Conservation (phyloP, 2,329 filamentous ascomycete species). For the Aspergillus tubingensis region DNA sequence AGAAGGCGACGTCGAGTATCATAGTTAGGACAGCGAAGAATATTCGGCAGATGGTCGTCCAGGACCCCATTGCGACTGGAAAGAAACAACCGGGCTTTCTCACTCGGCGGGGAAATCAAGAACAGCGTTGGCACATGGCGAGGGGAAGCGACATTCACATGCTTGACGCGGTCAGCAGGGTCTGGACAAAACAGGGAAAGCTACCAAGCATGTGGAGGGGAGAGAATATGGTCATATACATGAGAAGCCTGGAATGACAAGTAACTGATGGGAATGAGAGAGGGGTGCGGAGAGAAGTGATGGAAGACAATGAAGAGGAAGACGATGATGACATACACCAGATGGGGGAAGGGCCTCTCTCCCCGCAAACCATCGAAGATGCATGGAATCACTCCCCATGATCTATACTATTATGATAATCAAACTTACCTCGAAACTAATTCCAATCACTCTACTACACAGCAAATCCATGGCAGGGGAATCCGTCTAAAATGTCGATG, state of each 20-base stretch:
- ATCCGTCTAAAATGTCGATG: too few species aligned
- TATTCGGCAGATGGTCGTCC: slow-evolving; percentile 29
- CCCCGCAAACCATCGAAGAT: background rate
- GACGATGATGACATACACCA: background rate
- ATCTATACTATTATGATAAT: too few species aligned
- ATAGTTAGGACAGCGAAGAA: slow-evolving; percentile 55
- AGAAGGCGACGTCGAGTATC: slow-evolving; percentile 62
- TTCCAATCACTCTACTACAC: too few species aligned
- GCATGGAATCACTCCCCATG: too few species aligned
- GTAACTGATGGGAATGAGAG: background rate
- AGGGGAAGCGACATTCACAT: slow-evolving; percentile 19
- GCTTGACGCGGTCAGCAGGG: slow-evolving; percentile 9
- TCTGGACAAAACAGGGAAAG: background rate
- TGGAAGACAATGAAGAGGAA: background rate
- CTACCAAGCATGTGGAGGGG: too few species aligned
- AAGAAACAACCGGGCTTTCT: background rate
- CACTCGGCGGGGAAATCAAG: background rate
- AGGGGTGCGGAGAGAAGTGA: background rate
- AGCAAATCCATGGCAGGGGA: too few species aligned
- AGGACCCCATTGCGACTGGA: slow-evolving; percentile 24
- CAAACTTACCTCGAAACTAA: too few species aligned
- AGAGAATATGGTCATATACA: background rate
- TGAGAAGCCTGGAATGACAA: background rate
- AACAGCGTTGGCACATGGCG: slow-evolving; percentile 8
- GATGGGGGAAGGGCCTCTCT: background rate